A percentile compares a stretch with the other conserved stretches of the same genome.
Conservation (phyloP, 768 basidiomycete species). For the Lentinus brumalis region DNA sequence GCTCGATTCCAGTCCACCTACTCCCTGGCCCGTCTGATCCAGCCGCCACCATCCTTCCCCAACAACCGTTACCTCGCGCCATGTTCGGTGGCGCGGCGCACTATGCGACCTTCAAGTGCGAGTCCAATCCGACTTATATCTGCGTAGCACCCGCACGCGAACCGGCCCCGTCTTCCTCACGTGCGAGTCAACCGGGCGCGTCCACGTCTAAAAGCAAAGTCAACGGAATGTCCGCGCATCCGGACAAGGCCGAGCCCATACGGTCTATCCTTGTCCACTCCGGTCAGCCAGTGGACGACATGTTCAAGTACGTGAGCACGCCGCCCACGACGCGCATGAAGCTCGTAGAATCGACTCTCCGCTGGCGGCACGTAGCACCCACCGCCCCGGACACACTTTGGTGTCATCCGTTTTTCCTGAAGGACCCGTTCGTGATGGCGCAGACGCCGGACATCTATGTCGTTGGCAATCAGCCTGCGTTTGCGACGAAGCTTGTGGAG, state of each 20-base stretch:
- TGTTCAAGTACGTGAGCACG: constrained; percentile 87
- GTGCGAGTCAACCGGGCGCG: constrained; percentile 10
- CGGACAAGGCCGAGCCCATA: constrained; percentile 23
- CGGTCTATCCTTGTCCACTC: constrained; percentile 80
- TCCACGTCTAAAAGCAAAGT: constrained; percentile 13
- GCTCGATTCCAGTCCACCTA: constrained; percentile 81
- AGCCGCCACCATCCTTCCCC: constrained; percentile 85
- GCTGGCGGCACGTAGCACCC: constrained; percentile 97
- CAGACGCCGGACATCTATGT: constrained; percentile 89
- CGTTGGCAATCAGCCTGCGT: constrained; percentile 87
- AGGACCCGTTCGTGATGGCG: constrained; percentile 88
- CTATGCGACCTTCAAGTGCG: constrained; percentile 67
- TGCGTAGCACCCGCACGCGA: constrained; percentile 45
- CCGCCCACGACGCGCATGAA: constrained; percentile 72
- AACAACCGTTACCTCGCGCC: constrained; percentile 88
- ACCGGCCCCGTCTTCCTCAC: constrained; percentile 9
- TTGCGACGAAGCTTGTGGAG: constrained; percentile 68
- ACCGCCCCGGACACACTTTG: constrained; percentile 98
- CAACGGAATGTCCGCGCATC: not conserved
- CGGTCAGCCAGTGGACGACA: constrained; percentile 93
- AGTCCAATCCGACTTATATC: constrained; percentile 91
- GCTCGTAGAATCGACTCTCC: constrained; percentile 77
- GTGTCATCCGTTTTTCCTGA: constrained; percentile 91
- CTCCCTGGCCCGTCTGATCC: constrained; percentile 90
- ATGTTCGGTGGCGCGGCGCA: constrained; percentile 76